Evolutionary conservation across 306 rosid genomes (phyloP), one percentile per base, ranked within the genome.

Genomic region (Acmispon strigosus): DNA sequence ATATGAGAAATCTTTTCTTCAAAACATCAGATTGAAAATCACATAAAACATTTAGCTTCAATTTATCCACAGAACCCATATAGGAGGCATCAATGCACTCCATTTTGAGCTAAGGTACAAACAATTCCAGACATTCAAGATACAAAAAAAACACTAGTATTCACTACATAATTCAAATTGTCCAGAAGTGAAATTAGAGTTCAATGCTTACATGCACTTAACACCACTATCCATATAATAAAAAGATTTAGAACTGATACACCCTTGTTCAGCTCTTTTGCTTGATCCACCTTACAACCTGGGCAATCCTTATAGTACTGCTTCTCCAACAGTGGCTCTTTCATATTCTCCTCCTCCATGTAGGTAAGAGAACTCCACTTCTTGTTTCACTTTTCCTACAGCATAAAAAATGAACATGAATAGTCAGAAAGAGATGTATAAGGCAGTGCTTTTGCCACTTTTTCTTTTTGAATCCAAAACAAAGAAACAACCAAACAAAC

Each of bases 221-320:
- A 78, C 2, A 86, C 89, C 9, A 86, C 22, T 15, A 80, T n/a
- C 87, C 89, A 82, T 3, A 81, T 44, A 11, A 22, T 45, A 5
- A 58, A 0, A 12, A 88, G 76, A 74, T 78, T 73, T 8, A 75
- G 69, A 43, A 86, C 0, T 13, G 95, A 90, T 1, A 77, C 20
- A 8, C 85, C 82, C n/a, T 42, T 18, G 8, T 70, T 78, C 62
- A 37, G 10, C 7, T 73, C 82, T 36, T 84, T 86, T 11, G 68
- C 37, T 48, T 44, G 78, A 2, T 88, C 87, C 24, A 82, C 79
- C 57, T 80, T 80, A 57, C 95, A 88, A 19, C 95, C 95, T 0
- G 89, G 87, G 62, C 95, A 88, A 27, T 84, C 19, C 4, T 83
- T 82, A 55, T 77, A 9, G 70, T 86, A 73, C 6, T 70, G 69